These are phyloP conservation scores for Vanderwaltozyma tropicalis DNA, from an alignment of 805 yeast genomes.

Conservation along the genomic window DNA sequence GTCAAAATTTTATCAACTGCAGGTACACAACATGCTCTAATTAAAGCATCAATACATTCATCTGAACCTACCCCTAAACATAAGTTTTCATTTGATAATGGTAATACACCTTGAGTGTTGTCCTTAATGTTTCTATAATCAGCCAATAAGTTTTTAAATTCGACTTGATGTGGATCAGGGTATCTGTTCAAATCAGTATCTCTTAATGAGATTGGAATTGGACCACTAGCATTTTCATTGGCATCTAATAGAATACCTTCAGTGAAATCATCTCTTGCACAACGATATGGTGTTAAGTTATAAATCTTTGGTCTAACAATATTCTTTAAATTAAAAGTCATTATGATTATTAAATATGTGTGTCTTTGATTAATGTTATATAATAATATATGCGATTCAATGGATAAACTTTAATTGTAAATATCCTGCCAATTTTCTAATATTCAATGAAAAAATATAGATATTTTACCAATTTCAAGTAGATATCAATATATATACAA, in stretches of 20 bases:
- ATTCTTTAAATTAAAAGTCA: conserved; percentile 22
- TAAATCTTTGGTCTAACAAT: conserved; percentile 79
- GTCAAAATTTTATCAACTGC: conserved; percentile 70
- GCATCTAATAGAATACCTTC: conserved; percentile 88
- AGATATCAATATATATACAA: no score
- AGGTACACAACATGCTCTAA: conserved; percentile 77
- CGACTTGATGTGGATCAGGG: conserved; percentile 92
- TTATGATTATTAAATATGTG: conserved; percentile 1
- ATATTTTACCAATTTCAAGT: no score
- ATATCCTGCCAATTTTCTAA: no score
- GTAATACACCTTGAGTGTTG: conserved; percentile 13
- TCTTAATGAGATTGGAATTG: conserved; percentile 43
- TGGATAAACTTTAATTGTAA: no score
- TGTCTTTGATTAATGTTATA: no score
- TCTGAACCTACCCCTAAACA: conserved; percentile 97
- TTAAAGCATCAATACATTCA: conserved; percentile 82
- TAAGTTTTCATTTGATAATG: conserved; percentile 52
- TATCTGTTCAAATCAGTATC: conserved; percentile 74
- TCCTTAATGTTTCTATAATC: conserved; percentile 47
- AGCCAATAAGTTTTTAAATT: conserved; percentile 60
- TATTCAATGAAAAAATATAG: no score
- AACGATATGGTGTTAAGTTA: conserved; percentile 78
- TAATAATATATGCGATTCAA: no score
- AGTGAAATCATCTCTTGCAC: conserved; percentile 92
- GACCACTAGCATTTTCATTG: conserved; percentile 91